Evolutionary conservation across 208 protist genomes (phyloP), one percentile per base, ranked within the genome.

Genomic region (Borovskyia barvae): DNA sequence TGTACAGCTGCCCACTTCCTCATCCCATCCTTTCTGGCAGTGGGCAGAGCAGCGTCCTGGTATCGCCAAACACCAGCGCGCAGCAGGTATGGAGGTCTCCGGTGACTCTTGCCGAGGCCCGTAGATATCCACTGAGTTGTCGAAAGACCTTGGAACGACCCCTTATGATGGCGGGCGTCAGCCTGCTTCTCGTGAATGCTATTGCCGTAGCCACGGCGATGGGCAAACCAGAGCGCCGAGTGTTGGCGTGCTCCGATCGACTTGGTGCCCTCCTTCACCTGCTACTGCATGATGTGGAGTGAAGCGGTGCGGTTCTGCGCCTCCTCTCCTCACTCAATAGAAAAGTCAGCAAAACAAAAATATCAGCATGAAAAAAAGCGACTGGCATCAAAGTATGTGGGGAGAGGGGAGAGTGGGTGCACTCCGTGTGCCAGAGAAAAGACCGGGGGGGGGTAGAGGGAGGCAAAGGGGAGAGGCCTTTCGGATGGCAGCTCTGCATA

Each of bases 1-100:
- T 88, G 36, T 83, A 87, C 65, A 77, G 68, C 53, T 86, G 69
- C 56, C 11, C 67, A 12, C 53, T 93, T 17, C 86, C 86, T 12
- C 72, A 81, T 36, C 80, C 82, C 2, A 55, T 88, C 14, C 26
- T 93, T 28, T 28, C 88, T 17, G 81, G 69, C 14, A 75, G 73
- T 5, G 45, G 62, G 14, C 81, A 63, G 41, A 86, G 75, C 42
- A 50, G 56, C 20, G 61, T 86, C 17, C 43, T 78, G 28, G 42
- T 51, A 8, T 64, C 54, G 12, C 50, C 72, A 8, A 50, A 57
- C 48, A 33, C 72, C 15, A 51, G 51, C 49, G 41, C 79, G 8
- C 48, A 32, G 7, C 58, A 60, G 28, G 57, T 60, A 12, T 33
- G 62, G 6, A 48, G 50, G 1, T 49, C 72, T 11, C 48, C 56